A percentile compares a stretch with the other conserved stretches of the same genome.
Conservation (phyloP, 2,329 filamentous ascomycete species). For the Corinectria fuckeliana region DNA sequence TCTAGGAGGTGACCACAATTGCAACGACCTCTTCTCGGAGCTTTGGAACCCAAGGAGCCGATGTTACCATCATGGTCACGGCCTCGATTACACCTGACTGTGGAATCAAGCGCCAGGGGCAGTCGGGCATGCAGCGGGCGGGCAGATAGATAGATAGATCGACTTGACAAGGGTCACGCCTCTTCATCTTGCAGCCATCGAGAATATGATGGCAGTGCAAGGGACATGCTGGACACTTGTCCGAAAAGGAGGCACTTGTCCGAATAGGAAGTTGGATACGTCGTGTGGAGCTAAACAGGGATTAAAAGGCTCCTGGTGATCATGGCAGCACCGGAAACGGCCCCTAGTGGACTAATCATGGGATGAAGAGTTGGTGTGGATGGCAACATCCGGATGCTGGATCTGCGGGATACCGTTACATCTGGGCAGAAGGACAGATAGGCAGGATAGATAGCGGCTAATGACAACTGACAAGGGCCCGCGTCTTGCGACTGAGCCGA, state of each 20-base stretch:
- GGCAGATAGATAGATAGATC: neutral
- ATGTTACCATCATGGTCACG: neutral
- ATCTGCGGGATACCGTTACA: neutral
- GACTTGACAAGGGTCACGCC: neutral
- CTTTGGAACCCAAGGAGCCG: neutral
- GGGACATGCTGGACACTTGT: neutral
- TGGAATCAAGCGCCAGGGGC: too few relatives aligned
- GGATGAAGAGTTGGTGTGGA: neutral
- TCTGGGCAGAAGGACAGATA: neutral
- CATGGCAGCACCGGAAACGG: neutral
- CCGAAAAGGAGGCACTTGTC: neutral
- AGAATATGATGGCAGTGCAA: neutral
- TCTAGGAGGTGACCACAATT: neutral
- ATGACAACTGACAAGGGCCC: neutral
- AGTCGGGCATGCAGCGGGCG: too few relatives aligned
- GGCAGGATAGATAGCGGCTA: neutral
- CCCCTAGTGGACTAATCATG: neutral
- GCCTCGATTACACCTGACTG: neutral
- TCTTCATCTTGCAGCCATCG: neutral
- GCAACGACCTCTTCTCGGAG: neutral
- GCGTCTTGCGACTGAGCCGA: neutral
- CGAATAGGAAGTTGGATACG: neutral
- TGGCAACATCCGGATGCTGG: neutral
- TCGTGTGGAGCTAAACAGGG: neutral
- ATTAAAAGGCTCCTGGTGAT: neutral